Conservation (phyloP, 1,284 basidiomycete species). For the Porodaedalea pini region DNA sequence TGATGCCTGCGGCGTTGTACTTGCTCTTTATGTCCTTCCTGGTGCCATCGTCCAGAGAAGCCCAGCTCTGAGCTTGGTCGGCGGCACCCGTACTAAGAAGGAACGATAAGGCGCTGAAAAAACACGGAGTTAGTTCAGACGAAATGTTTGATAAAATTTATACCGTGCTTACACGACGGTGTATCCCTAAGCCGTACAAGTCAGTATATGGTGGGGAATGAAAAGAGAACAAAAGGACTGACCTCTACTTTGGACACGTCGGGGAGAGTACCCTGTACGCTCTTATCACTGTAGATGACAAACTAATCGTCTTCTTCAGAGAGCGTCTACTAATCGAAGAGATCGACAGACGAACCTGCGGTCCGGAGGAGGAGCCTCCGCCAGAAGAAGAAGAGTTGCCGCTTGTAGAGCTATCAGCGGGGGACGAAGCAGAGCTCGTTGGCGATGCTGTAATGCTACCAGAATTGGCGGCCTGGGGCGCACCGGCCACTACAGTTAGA, state of each 20-base stretch:
- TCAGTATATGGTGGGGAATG: neutral
- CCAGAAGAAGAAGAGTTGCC: neutral
- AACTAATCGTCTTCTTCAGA: neutral
- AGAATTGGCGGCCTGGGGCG: neutral
- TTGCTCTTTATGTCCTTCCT: conserved; percentile 23
- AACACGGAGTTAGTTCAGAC: conserved; percentile 7
- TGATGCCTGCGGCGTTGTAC: conserved; percentile 27
- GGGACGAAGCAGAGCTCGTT: neutral
- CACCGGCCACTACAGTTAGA: neutral
- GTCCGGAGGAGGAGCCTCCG: neutral
- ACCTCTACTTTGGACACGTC: conserved; percentile 13
- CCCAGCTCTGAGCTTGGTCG: conserved; percentile 26
- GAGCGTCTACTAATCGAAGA: neutral
- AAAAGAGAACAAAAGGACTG: neutral
- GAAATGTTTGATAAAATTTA: conserved; percentile 17
- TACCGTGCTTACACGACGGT: conserved; percentile 15
- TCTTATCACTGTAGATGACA: conserved; percentile 13
- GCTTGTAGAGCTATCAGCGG: neutral
- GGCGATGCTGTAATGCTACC: neutral
- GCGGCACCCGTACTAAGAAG: conserved; percentile 22
- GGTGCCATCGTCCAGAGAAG: conserved; percentile 18
- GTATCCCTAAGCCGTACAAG: conserved; percentile 16
- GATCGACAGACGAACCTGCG: conserved; percentile 2
- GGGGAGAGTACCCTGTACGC: neutral
- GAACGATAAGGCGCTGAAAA: conserved; percentile 22